Evolutionary conservation across 495 filamentous ascomycete species (phyloP), one percentile per base, ranked within the genome.

Genomic region (Barbatosphaeria neglecta): DNA sequence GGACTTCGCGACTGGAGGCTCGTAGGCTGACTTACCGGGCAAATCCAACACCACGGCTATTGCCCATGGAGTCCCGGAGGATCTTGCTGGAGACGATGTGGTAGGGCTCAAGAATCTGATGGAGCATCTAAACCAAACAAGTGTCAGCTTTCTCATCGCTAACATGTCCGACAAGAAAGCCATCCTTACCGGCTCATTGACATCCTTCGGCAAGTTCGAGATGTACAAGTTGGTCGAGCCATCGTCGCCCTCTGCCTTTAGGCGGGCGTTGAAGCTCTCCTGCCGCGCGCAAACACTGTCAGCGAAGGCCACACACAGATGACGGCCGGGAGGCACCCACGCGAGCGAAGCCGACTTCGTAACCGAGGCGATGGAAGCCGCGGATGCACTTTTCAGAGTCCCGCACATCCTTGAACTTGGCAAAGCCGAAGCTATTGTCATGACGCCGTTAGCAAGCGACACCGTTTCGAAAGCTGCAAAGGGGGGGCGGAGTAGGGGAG

Each of bases 371-470:
- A 60, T 87, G 88, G 58, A 99, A 93, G n/a, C 84, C 90, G 31
- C 87, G 86, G 64, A 99, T 97, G 67, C 90, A 96, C 49, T 84
- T 83, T 67, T 96, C 88, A 15, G 90, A 93, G 50, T 95, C 84
- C 22, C 82, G 80, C 55, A 86, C 84, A 54, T 83, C 83, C 65
- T 75, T 81, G 60, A 90, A 99, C 61, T 90, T 90, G 55, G 94
- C 88, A 62, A 99, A 99, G 0, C 93, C 93, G 58, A 95, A 98
- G 3, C 92, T 95, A 45, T n/a, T n/a, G n/a, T n/a, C n/a, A n/a
- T 2, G 48, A 42, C 25, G 35, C 46, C 17, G 54, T 65, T 28
- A 56, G 48, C 57, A 35, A 59, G 45, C 35, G 27, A 35, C 22
- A 40, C 18, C 38, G 40, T n/a, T n/a, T n/a, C n/a, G n/a, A n/a